Evolutionary conservation across 1,139 yeast species (phyloP).

Genomic region (Lipomyces yarrowii): DNA sequence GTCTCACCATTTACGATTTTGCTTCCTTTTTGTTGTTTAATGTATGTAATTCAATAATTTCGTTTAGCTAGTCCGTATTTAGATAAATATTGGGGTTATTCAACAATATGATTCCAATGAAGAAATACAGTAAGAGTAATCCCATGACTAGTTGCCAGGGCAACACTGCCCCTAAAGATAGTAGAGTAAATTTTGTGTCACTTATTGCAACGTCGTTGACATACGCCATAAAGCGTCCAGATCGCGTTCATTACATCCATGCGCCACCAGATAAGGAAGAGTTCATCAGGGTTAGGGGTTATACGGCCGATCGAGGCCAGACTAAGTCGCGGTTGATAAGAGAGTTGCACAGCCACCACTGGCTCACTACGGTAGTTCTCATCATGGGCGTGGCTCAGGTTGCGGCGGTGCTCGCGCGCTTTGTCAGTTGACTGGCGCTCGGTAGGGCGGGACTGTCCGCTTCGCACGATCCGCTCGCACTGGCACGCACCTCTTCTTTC

Average conservation of each 20-base stretch:
- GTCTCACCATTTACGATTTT: neutral
- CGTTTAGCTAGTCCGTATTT: neutral
- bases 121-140: too few species aligned
- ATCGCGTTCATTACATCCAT: neutral
- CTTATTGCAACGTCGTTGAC: neutral
- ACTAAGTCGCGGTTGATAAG: neutral
- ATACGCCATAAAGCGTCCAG: neutral
- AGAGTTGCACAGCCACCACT: neutral
- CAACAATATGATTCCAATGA: too few species aligned
- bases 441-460: neutral
- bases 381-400: neutral
- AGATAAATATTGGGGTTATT: too few species aligned
- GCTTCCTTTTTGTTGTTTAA: neutral
- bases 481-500: constrained; percentile 2
- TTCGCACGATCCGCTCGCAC: neutral
- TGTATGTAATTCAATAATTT: neutral
- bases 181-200: too few species aligned
- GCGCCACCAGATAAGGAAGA: neutral
- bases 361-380: neutral
- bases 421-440: neutral
- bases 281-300: neutral
- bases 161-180: neutral
- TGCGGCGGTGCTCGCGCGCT: neutral
- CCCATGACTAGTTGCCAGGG: neutral
- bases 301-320: neutral